phyloP scores from a whole-genome alignment of 176 grass and related monocot genomes.

The Chloris gayana region DNA sequence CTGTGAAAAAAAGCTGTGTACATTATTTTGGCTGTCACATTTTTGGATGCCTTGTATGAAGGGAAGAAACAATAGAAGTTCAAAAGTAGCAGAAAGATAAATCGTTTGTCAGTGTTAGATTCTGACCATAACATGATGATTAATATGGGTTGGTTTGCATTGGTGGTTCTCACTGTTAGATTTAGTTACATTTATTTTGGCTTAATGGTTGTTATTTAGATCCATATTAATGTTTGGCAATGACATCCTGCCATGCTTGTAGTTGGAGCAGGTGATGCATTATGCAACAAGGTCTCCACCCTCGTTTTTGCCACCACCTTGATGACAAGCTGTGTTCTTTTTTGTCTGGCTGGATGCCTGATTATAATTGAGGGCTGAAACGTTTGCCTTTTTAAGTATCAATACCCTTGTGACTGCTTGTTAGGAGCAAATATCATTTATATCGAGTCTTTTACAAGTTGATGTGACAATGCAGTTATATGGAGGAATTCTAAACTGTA shows the following conservation, averaged over 20 bases:
- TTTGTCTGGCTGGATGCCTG: neutral
- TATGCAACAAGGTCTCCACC: no score
- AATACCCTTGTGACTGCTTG: neutral
- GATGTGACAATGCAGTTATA: neutral
- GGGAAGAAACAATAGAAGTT: neutral
- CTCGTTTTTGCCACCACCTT: neutral
- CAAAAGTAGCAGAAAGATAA: neutral
- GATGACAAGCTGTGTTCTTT: neutral
- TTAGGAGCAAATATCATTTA: neutral
- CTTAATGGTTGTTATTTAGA: neutral
- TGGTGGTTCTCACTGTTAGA: neutral
- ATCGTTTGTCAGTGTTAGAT: neutral
- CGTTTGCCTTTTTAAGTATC: neutral
- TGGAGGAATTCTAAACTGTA: neutral
- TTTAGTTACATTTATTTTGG: neutral
- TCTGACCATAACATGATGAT: neutral
- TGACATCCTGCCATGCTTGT: neutral
- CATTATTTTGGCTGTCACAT: neutral
- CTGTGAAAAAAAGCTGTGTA: neutral
- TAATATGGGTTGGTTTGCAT: neutral
- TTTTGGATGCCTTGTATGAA: neutral
- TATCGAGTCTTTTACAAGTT: neutral
- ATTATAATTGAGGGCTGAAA: neutral
- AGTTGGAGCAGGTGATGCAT: no score
- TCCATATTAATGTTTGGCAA: neutral